Evolutionary conservation across 225 moss, liverwort and hornwort species (phyloP).

Genomic region (Neckera pumila): DNA sequence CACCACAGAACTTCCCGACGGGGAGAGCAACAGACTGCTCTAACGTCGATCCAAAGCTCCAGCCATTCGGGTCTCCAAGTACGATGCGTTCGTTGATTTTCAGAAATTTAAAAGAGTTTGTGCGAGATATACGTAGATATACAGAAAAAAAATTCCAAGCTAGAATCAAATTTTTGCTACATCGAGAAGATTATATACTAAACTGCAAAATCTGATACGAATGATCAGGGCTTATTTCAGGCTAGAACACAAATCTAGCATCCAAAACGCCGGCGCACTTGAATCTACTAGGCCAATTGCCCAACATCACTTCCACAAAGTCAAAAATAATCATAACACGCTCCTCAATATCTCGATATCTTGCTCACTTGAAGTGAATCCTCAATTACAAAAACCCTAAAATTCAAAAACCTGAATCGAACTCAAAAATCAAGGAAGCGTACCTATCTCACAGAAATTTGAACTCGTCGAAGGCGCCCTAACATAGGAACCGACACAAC

Average conservation of each 20-base stretch:
- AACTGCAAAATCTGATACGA: not conserved
- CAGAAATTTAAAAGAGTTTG: not conserved
- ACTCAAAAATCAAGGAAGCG: not conserved
- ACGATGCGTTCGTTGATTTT: not conserved
- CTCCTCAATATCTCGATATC: not conserved
- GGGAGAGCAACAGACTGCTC: not conserved
- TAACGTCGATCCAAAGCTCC: not conserved
- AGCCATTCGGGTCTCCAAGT: not conserved
- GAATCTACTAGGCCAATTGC: not conserved
- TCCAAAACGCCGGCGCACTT: not conserved
- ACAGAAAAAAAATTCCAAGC: not conserved
- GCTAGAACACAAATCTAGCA: not conserved
- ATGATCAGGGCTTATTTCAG: not conserved
- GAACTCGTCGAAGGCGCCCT: not conserved
- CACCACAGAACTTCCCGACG: not conserved
- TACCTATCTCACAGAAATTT: not conserved
- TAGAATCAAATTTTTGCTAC: not conserved
- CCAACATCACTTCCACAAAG: not conserved
- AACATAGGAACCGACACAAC: not conserved
- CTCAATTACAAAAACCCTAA: not conserved
- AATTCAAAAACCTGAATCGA: not conserved
- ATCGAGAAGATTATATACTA: not conserved
- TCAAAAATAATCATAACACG: not conserved
- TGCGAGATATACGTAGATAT: not conserved
- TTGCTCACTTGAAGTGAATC: not conserved